Conservation (phyloP, 1,139 yeast genomes). For the Geotrichum klebahnii region DNA sequence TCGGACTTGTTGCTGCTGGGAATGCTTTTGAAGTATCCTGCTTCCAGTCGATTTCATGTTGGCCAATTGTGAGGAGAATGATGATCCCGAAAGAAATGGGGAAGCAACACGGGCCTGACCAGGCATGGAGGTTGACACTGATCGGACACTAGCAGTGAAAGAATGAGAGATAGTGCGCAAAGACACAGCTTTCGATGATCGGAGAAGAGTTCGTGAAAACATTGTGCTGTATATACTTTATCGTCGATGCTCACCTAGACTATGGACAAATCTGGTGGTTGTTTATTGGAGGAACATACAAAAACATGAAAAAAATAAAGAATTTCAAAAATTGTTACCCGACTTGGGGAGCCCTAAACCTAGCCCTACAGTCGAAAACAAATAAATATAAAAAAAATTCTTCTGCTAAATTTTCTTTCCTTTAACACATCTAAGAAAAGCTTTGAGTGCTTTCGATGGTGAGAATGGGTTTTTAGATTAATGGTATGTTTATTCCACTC, state of each 20-base stretch:
- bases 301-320: not conserved
- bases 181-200: not conserved
- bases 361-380: not conserved
- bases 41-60: constrained; percentile 1
- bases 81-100: not conserved
- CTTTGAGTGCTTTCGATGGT: not conserved
- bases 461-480: not conserved
- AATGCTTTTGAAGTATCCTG: constrained; percentile 8
- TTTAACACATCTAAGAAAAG: not conserved
- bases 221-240: not conserved
- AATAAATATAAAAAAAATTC: not conserved
- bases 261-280: not conserved
- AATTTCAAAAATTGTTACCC: not conserved
- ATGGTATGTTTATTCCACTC: not conserved
- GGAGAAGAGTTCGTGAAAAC: constrained; percentile 2
- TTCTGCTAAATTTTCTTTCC: not conserved
- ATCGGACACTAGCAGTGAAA: not conserved
- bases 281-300: constrained; percentile 4
- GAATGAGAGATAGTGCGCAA: not conserved
- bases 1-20: constrained; percentile 22
- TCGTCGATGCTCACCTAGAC: not conserved
- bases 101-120: constrained; percentile 1
- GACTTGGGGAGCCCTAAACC: constrained; percentile 3
- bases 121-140: not conserved
- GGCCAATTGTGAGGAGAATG: constrained; percentile 1